Conservation (phyloP, 2,329 filamentous ascomycete genomes). For the Penicillium sp. region DNA sequence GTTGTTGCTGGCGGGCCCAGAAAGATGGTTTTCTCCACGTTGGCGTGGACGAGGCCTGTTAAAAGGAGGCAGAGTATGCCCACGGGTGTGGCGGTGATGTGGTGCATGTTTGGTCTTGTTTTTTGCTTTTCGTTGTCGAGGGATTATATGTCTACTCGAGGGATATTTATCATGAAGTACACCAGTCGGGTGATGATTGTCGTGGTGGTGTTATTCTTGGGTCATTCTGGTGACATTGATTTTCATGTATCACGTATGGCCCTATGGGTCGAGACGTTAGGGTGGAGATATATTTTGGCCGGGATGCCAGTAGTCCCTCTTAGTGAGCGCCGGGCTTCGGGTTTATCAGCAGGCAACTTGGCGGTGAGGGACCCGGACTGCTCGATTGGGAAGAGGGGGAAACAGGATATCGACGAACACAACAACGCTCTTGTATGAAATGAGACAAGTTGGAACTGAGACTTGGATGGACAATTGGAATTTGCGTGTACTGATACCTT, state of each 20-base stretch:
- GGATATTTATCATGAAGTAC: background rate
- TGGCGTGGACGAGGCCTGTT: slow-evolving; percentile 55
- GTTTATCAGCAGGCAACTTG: slow-evolving; percentile 1
- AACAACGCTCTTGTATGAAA: no score
- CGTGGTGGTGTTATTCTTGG: background rate
- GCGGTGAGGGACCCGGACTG: slow-evolving; percentile 8
- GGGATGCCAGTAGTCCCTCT: background rate
- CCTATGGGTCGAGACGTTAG: background rate
- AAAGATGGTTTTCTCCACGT: slow-evolving; percentile 92
- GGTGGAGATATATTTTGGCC: slow-evolving; percentile 15
- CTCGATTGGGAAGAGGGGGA: background rate
- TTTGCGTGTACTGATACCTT: background rate
- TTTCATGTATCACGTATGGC: background rate
- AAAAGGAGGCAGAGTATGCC: slow-evolving; percentile 25
- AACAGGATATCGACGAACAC: no score
- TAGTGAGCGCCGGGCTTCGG: background rate
- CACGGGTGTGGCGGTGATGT: slow-evolving; percentile 6
- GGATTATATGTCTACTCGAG: background rate
- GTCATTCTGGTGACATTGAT: background rate
- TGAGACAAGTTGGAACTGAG: no score
- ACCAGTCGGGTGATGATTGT: background rate
- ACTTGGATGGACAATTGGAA: no score
- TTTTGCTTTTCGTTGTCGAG: background rate
- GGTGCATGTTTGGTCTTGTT: background rate
- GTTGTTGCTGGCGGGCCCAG: slow-evolving; percentile 65